Evolutionary conservation across 441 rosid species (phyloP).

Genomic region (Erodium texanum): DNA sequence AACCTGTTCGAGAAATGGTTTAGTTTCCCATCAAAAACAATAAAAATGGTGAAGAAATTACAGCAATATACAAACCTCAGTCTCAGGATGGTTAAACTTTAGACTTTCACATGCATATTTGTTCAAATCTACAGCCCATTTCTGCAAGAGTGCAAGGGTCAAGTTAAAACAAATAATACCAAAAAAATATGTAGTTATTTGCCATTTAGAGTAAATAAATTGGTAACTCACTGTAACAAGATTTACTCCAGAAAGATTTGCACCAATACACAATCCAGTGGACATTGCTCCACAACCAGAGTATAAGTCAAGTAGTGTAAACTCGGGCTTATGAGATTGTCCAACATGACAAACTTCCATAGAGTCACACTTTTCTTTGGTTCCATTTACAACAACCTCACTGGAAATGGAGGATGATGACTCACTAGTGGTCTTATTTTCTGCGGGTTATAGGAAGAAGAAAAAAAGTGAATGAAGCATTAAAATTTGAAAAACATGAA

Average conservation of each 20-base stretch:
- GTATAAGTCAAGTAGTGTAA: constrained; percentile 51
- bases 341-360: constrained; percentile 18
- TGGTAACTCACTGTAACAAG: constrained; percentile 45
- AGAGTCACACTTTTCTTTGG: constrained; percentile 8
- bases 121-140: constrained; percentile 72
- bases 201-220: neutral
- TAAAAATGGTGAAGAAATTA: neutral
- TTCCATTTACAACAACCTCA: constrained; percentile 23
- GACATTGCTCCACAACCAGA: constrained; percentile 91
- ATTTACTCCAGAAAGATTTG: constrained; percentile 39
- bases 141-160: constrained; percentile 25
- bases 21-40: neutral
- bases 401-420: constrained; percentile 45
- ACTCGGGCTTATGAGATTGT: constrained; percentile 19
- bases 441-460: constrained; percentile 16
- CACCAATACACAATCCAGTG: constrained; percentile 74
- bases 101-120: constrained; percentile 49
- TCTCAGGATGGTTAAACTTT: constrained; percentile 49
- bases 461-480: neutral
- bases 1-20: constrained; percentile 29
- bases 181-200: neutral
- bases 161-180: neutral
- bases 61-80: constrained; percentile 30
- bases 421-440: constrained; percentile 25
- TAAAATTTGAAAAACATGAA: neutral